phyloP scores from a whole-genome alignment of 2,329 filamentous ascomycete species.

The Scedosporium minutisporum region DNA sequence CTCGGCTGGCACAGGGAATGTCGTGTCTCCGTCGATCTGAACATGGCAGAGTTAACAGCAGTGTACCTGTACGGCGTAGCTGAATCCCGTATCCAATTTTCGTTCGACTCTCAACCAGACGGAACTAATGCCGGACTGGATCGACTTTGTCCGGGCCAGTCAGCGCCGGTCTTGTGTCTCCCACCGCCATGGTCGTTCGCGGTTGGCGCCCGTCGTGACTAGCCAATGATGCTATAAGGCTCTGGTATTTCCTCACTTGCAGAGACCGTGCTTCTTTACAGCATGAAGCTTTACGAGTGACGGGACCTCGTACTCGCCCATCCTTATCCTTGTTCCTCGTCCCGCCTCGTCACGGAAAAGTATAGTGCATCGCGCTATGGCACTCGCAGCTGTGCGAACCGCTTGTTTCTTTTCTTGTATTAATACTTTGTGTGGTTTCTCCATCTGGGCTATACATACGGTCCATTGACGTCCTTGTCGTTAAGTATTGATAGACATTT shows the following conservation, averaged over 20 bases:
- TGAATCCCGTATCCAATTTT: too few species aligned
- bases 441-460: not conserved
- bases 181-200: not conserved
- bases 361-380: not conserved
- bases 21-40: too few species aligned
- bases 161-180: not conserved
- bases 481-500: not conserved
- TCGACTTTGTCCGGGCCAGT: not conserved
- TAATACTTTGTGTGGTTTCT: not conserved
- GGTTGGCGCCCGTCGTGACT: not conserved
- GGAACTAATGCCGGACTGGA: not conserved
- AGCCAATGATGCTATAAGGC: not conserved
- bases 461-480: not conserved
- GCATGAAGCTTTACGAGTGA: not conserved
- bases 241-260: not conserved
- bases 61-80: too few species aligned
- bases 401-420: not conserved
- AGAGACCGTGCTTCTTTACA: not conserved
- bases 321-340: not conserved
- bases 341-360: not conserved
- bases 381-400: not conserved
- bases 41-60: too few species aligned
- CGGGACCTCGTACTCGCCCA: not conserved
- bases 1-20: too few species aligned
- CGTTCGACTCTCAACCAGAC: not conserved